phyloP scores from a whole-genome alignment of 371 early-diverging fungal genomes.

The Mortierella sp. region DNA sequence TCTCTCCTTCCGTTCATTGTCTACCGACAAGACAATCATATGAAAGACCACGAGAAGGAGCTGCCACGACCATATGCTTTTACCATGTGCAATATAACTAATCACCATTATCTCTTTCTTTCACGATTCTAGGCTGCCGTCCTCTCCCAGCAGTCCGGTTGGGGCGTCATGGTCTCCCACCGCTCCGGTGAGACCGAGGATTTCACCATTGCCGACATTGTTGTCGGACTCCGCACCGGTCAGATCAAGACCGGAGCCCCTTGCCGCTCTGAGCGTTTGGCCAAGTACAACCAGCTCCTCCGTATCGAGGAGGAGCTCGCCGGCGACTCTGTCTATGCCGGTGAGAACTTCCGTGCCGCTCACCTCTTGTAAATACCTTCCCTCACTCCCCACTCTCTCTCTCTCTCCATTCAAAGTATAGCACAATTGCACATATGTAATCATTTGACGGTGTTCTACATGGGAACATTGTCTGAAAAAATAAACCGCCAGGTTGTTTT shows the following conservation, averaged over 20 bases:
- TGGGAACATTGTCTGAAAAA: too few species aligned
- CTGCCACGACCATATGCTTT: not conserved
- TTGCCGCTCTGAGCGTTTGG: conserved; percentile 95
- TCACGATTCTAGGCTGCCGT: conserved; percentile 63
- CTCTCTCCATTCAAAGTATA: too few species aligned
- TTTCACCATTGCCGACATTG: conserved; percentile 98
- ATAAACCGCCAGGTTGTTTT: too few species aligned
- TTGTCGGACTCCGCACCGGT: conserved; percentile 97
- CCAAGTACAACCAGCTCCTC: conserved; percentile 99
- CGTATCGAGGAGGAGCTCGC: conserved; percentile 94
- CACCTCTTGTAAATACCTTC: conserved; percentile 67
- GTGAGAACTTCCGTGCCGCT: conserved; percentile 92
- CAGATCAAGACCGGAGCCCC: conserved; percentile 99
- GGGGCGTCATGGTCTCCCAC: conserved; percentile 99
- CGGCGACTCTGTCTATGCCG: conserved; percentile 89
- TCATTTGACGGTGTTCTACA: too few species aligned
- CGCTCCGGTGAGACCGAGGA: conserved; percentile 99
- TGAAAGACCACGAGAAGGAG: not conserved
- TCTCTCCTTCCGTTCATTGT: not conserved
- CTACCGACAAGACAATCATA: not conserved
- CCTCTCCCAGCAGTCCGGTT: conserved; percentile 83
- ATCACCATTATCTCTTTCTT: not conserved
- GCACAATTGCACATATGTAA: too few species aligned
- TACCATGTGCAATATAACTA: not conserved
- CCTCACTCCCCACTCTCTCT: not conserved